phyloP scores from a whole-genome alignment of 331 rosid species.

The Stylosanthes scabra region DNA sequence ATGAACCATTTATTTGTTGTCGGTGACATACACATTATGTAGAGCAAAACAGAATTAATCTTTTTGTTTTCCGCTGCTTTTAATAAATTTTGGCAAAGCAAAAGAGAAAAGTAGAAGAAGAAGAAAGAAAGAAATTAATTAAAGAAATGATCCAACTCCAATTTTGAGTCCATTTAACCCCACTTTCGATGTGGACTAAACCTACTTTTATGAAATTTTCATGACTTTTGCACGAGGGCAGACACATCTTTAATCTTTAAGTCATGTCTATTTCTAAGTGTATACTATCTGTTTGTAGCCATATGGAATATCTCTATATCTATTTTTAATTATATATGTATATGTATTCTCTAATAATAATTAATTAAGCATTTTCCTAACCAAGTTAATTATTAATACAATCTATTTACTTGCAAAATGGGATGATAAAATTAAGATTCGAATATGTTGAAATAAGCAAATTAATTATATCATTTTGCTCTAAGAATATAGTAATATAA shows the following conservation, averaged over 20 bases:
- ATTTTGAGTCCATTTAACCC: slow-evolving; percentile 39
- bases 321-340: not conserved
- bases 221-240: slow-evolving; percentile 44
- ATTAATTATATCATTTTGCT: not conserved
- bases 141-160: not conserved
- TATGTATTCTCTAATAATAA: slow-evolving; percentile 11
- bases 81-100: slow-evolving; percentile 15
- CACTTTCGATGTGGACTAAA: slow-evolving; percentile 37
- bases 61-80: not conserved
- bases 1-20: slow-evolving; percentile 22
- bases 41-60: slow-evolving; percentile 16
- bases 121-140: no score
- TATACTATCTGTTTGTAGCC: slow-evolving; percentile 51
- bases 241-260: slow-evolving; percentile 38
- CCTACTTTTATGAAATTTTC: slow-evolving; percentile 39
- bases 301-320: slow-evolving; percentile 35
- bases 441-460: not conserved
- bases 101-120: slow-evolving; percentile 23
- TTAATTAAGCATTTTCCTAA: not conserved
- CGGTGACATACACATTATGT: slow-evolving; percentile 1
- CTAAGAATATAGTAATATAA: not conserved
- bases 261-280: slow-evolving; percentile 52
- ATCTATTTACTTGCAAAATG: not conserved
- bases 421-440: not conserved
- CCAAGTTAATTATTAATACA: slow-evolving; percentile 18